phyloP scores from a whole-genome alignment of 768 basidiomycete genomes.

The Panaeolus papilionaceus region DNA sequence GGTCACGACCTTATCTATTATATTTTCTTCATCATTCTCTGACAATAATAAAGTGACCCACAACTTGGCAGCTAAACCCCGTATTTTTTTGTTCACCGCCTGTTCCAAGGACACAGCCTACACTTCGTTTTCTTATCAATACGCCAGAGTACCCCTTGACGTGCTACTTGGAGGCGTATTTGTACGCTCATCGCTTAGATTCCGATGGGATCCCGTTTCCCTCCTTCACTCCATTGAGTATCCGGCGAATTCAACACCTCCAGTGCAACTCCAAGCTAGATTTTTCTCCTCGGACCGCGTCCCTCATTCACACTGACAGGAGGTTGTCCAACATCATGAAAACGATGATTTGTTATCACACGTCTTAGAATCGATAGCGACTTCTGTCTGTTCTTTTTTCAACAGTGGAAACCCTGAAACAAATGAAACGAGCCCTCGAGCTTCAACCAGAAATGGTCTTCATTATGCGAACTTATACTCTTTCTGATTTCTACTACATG shows the following conservation, averaged over 20 bases:
- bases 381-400: background rate
- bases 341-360: no score
- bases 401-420: background rate
- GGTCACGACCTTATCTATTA: background rate
- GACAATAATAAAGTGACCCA: no score
- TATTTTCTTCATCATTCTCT: background rate
- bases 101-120: background rate
- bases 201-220: background rate
- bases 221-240: background rate
- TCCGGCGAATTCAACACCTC: no score
- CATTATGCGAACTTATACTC: background rate
- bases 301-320: no score
- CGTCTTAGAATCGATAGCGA: no score
- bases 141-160: background rate
- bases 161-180: background rate
- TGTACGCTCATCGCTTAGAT: background rate
- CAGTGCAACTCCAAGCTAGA: no score
- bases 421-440: background rate
- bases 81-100: no score
- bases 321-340: no score
- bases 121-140: background rate
- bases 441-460: background rate
- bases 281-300: no score
- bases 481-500: background rate
- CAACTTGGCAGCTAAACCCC: no score